Evolutionary conservation across 1,284 basidiomycete species (phyloP).

Genomic region (Pseudozyma flocculosa): DNA sequence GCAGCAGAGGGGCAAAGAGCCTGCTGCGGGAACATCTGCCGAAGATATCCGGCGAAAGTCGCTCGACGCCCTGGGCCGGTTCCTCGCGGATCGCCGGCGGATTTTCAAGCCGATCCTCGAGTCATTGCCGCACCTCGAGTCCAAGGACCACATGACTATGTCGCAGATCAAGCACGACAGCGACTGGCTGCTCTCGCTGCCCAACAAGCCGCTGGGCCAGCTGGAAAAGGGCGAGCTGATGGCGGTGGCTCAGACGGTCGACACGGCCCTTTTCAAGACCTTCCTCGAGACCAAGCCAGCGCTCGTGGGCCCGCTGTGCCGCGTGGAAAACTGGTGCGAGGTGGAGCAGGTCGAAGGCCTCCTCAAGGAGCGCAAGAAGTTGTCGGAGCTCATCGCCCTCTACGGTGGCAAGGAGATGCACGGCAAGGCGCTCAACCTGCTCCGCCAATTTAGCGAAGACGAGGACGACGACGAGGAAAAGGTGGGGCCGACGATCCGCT

Average conservation of each 20-base stretch:
- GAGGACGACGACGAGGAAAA: slow-evolving; percentile 79
- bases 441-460: slow-evolving; percentile 68
- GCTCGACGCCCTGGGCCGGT: slow-evolving; percentile 52
- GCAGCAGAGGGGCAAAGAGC: neutral
- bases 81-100: slow-evolving; percentile 53
- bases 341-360: slow-evolving; percentile 91
- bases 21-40: neutral
- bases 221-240: slow-evolving; percentile 43
- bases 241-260: slow-evolving; percentile 84
- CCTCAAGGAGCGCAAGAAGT: slow-evolving; percentile 80
- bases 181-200: slow-evolving; percentile 41
- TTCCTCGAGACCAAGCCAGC: slow-evolving; percentile 82
- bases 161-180: slow-evolving; percentile 41
- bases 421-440: slow-evolving; percentile 75
- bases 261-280: slow-evolving; percentile 92
- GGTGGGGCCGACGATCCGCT: slow-evolving; percentile 78
- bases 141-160: slow-evolving; percentile 35
- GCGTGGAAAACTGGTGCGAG: slow-evolving; percentile 94
- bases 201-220: slow-evolving; percentile 33
- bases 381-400: slow-evolving; percentile 81
- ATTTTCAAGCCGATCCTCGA: slow-evolving; percentile 52
- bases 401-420: slow-evolving; percentile 97
- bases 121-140: slow-evolving; percentile 17
- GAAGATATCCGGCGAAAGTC: slow-evolving; percentile 13
- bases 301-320: slow-evolving; percentile 81